These are phyloP conservation scores for Tagetes patula DNA, from an alignment of 129 eudicot species.

Conservation along the genomic window DNA sequence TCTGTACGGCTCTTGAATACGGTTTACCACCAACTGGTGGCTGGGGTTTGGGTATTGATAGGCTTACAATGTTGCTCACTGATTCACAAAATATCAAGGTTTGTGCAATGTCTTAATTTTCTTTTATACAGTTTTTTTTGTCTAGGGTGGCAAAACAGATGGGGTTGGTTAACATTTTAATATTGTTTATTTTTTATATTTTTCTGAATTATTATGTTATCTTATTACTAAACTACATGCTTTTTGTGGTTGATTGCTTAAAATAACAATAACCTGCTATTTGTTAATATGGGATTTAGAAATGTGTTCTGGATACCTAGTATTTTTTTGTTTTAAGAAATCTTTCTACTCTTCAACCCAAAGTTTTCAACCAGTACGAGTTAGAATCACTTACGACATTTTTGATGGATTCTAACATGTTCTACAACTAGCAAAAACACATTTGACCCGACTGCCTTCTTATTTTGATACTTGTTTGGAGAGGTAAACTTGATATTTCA, in stretches of 20 bases:
- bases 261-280: neutral
- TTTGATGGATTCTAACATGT: neutral
- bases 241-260: neutral
- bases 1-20: slow-evolving; percentile 88
- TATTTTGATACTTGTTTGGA: neutral
- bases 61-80: slow-evolving; percentile 87
- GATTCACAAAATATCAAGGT: slow-evolving; percentile 98
- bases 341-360: neutral
- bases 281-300: neutral
- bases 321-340: too few relatives aligned
- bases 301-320: neutral
- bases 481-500: neutral
- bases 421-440: neutral
- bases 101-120: neutral
- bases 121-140: neutral
- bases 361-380: neutral
- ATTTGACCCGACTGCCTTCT: too few relatives aligned
- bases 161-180: neutral
- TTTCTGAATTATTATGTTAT: neutral
- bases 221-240: neutral
- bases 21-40: slow-evolving; percentile 98
- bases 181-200: too few relatives aligned
- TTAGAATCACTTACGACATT: neutral
- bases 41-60: slow-evolving; percentile 94
- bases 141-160: neutral